These are phyloP conservation scores for Fusarium burgessii DNA, from an alignment of 2,329 filamentous ascomycete genomes.

Conservation along the genomic window DNA sequence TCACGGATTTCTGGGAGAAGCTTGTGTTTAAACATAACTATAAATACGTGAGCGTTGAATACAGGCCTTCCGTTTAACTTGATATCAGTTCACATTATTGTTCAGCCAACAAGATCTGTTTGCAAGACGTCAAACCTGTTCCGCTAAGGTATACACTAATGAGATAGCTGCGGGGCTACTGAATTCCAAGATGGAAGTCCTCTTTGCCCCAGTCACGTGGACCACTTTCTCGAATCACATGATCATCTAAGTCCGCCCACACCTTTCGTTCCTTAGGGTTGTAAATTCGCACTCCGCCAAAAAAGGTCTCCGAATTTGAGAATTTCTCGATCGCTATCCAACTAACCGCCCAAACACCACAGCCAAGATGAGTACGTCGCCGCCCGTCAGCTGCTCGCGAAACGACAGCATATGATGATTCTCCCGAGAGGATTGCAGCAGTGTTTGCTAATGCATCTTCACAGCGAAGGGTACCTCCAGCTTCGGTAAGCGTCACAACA, in stretches of 20 bases:
- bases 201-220: conserved; percentile 44
- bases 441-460: conserved; percentile 46
- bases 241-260: no score
- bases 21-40: background rate
- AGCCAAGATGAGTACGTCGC: conserved; percentile 70
- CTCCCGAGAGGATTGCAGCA: conserved; percentile 19
- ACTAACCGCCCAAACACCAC: conserved; percentile 57
- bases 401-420: conserved; percentile 33
- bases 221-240: conserved; percentile 42
- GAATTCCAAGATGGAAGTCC: background rate
- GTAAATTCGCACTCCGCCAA: conserved; percentile 53
- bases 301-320: conserved; percentile 52
- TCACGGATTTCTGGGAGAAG: conserved; percentile 13
- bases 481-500: conserved; percentile 84
- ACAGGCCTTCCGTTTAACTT: background rate
- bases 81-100: background rate
- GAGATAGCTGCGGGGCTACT: background rate
- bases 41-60: background rate
- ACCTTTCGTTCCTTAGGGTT: conserved; percentile 52
- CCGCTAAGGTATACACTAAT: no score
- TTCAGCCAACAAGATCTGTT: background rate
- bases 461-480: conserved; percentile 69
- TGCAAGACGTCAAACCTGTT: background rate
- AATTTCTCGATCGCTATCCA: conserved; percentile 54
- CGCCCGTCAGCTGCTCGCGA: conserved; percentile 29